phyloP scores from a whole-genome alignment of 1,139 yeast species.

The Lodderomyces margitis region DNA sequence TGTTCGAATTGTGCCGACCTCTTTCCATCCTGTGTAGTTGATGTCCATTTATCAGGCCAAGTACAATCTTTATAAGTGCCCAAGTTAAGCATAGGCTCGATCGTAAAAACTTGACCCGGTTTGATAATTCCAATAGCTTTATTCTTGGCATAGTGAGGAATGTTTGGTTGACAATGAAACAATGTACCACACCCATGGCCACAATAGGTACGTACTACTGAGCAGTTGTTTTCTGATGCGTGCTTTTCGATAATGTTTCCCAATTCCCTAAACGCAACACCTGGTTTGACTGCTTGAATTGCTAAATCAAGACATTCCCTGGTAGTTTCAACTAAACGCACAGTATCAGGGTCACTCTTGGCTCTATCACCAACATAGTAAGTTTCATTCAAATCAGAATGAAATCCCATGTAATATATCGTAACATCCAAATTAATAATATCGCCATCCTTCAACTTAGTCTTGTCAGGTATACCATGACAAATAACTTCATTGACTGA shows the following conservation, averaged over 20 bases:
- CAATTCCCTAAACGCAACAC: conserved; percentile 78
- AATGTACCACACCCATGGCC: conserved; percentile 91
- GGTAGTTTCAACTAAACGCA: conserved; percentile 89
- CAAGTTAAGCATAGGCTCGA: conserved; percentile 94
- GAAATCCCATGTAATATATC: conserved; percentile 81
- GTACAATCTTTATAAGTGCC: conserved; percentile 80
- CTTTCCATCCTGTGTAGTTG: conserved; percentile 84
- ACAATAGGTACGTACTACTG: conserved; percentile 87
- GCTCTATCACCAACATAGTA: conserved; percentile 95
- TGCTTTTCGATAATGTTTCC: conserved; percentile 90
- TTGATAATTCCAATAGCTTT: conserved; percentile 92
- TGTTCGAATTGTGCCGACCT: conserved; percentile 95
- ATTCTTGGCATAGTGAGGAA: conserved; percentile 93
- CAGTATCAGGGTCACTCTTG: conserved; percentile 66
- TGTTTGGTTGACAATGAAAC: conserved; percentile 91
- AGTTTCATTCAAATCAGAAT: conserved; percentile 94
- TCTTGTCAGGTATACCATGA: conserved; percentile 95
- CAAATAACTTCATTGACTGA: conserved; percentile 94
- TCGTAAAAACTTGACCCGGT: conserved; percentile 96
- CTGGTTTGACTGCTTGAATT: conserved; percentile 85
- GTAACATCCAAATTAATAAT: conserved; percentile 90
- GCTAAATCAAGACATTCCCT: conserved; percentile 87
- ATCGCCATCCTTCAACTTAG: conserved; percentile 87
- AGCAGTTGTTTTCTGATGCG: conserved; percentile 74
- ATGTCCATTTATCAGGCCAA: conserved; percentile 99